Percentiles rank a stretch among this genome's conserved stretches.
phyloP scores from a whole-genome alignment of 306 rosid genomes.

The Cucurbita moschata region DNA sequence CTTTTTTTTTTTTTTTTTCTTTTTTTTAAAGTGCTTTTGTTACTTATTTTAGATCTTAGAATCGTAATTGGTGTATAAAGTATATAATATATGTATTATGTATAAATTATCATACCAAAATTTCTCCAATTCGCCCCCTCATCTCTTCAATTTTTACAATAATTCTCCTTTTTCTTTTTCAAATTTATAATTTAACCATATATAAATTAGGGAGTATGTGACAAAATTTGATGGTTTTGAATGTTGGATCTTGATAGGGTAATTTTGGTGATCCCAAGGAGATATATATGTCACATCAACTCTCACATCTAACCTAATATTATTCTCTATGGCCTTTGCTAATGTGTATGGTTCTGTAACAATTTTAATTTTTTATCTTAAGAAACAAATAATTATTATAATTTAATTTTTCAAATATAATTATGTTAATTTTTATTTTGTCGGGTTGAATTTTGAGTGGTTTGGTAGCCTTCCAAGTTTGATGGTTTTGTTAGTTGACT shows the following conservation, averaged over 20 bases:
- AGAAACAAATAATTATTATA: too few species aligned
- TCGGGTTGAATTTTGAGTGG: background rate
- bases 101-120: background rate
- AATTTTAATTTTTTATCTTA: too few species aligned
- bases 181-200: too few species aligned
- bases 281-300: background rate
- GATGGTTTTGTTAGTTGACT: background rate
- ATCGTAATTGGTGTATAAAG: background rate
- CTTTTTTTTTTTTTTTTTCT: background rate
- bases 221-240: background rate
- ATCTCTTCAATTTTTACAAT: background rate
- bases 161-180: background rate
- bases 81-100: background rate
- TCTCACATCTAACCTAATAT: background rate
- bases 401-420: too few species aligned
- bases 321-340: background rate
- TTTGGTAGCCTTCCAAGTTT: background rate
- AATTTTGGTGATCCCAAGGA: constrained; percentile 3
- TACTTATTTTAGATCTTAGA: background rate
- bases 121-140: background rate
- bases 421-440: too few species aligned
- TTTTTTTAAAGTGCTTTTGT: background rate
- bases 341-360: background rate
- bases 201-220: too few species aligned
- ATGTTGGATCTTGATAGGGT: background rate